A percentile compares a stretch with the other conserved stretches of the same genome.
These are phyloP conservation scores for Aspergillus novofumigatus DNA, from an alignment of 2,329 filamentous ascomycete species.

Conservation along the genomic window DNA sequence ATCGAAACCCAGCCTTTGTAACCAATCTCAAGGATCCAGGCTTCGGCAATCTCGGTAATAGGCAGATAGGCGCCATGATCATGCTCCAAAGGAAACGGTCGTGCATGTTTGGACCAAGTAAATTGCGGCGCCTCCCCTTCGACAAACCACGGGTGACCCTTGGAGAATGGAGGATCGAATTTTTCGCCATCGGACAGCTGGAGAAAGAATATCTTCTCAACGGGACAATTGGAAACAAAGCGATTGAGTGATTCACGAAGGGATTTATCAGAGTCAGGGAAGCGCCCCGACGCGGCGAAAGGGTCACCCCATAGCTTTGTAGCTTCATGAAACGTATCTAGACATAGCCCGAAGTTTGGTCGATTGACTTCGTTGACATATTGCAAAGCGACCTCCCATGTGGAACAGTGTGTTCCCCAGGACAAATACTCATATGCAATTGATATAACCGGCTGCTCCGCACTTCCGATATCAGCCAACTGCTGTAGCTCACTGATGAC, in stretches of 20 bases:
- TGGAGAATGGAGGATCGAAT: slow-evolving; percentile 28
- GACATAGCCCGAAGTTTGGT: slow-evolving; percentile 35
- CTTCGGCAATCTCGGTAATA: slow-evolving; percentile 21
- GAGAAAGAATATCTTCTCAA: slow-evolving; percentile 33
- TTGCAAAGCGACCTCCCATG: slow-evolving; percentile 31
- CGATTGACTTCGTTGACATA: slow-evolving; percentile 26
- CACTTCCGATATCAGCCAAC: slow-evolving; percentile 26
- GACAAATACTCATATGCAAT: slow-evolving; percentile 35
- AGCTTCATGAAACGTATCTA: slow-evolving; percentile 35
- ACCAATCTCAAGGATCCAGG: slow-evolving; percentile 25
- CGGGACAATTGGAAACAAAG: slow-evolving; percentile 15
- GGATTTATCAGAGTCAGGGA: slow-evolving; percentile 13
- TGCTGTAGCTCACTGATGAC: slow-evolving; percentile 29
- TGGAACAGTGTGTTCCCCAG: slow-evolving; percentile 29
- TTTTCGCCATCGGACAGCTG: slow-evolving; percentile 35
- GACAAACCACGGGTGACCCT: slow-evolving; percentile 26
- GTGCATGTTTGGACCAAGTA: slow-evolving; percentile 27
- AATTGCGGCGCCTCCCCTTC: slow-evolving; percentile 26
- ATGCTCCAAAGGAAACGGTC: slow-evolving; percentile 29
- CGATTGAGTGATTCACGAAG: slow-evolving; percentile 22
- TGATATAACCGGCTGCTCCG: slow-evolving; percentile 16
- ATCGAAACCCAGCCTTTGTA: no score
- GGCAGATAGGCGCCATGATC: slow-evolving; percentile 26
- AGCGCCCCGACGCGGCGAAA: slow-evolving; percentile 19
- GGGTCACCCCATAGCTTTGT: slow-evolving; percentile 32